phyloP scores from a whole-genome alignment of 2,329 filamentous ascomycete species.

The Penicillium sp. region DNA sequence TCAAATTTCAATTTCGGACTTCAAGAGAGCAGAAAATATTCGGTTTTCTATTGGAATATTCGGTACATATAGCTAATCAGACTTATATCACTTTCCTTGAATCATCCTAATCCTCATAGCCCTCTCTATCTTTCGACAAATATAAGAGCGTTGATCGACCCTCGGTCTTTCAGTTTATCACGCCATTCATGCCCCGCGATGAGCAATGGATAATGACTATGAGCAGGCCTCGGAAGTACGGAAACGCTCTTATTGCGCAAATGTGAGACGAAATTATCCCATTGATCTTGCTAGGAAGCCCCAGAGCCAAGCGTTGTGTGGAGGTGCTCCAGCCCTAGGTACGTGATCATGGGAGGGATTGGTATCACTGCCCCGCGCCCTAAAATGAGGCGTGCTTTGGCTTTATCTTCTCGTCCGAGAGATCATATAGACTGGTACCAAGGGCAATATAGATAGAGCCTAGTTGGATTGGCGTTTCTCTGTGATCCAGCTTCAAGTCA shows the following conservation, averaged over 20 bases:
- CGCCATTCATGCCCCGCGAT: conserved; percentile 29
- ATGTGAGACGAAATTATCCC: conserved; percentile 8
- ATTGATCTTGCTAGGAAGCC: background rate
- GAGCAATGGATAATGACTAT: conserved; percentile 20
- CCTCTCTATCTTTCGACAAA: background rate
- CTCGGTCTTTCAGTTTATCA: conserved; percentile 16
- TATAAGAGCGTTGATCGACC: conserved; percentile 4
- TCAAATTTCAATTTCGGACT: background rate
- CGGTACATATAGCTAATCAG: background rate
- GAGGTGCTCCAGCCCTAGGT: conserved; percentile 8
- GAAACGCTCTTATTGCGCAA: conserved; percentile 8
- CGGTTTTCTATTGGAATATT: background rate
- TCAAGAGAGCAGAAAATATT: background rate
- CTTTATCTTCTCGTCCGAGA: conserved; percentile 19
- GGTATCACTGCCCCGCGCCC: conserved; percentile 15
- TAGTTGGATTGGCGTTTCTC: background rate
- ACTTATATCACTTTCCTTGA: background rate
- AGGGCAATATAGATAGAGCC: conserved; percentile 13
- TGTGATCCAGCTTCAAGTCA: conserved; percentile 4
- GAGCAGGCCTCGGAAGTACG: conserved; percentile 3
- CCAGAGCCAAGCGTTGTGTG: conserved; percentile 7
- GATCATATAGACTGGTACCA: background rate
- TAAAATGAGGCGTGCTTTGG: conserved; percentile 8
- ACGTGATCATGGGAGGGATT: conserved; percentile 13
- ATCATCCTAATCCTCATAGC: background rate